Evolutionary conservation across 75 land plant species (phyloP).

Genomic region (Sequoiadendron giganteum): DNA sequence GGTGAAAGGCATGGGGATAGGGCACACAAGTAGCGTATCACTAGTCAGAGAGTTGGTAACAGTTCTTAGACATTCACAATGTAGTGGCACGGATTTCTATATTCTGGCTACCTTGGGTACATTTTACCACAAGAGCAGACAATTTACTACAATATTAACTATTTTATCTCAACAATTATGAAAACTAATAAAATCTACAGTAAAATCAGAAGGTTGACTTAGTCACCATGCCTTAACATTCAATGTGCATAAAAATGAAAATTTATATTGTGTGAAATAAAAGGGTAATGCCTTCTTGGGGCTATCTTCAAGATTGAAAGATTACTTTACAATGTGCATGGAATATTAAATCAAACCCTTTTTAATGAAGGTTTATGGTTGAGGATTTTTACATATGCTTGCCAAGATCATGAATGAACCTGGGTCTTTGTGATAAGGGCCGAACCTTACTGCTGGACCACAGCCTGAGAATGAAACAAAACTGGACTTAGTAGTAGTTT

Average conservation of each 20-base stretch:
- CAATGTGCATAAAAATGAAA: background rate
- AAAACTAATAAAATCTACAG: background rate
- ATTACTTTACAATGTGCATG: background rate
- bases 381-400: background rate
- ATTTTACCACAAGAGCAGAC: background rate
- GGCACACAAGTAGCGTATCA: background rate
- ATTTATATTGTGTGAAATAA: background rate
- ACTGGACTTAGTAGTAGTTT: constrained; percentile 34
- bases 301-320: background rate
- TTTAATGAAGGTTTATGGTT: background rate
- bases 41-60: background rate
- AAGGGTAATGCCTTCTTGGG: background rate
- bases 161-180: background rate
- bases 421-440: background rate
- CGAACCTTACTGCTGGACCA: background rate
- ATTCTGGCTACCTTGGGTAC: background rate
- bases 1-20: background rate
- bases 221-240: background rate
- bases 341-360: background rate
- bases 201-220: background rate
- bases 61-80: background rate
- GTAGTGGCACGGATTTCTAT: background rate
- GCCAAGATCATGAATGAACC: background rate
- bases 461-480: background rate
- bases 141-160: background rate